phyloP scores from a whole-genome alignment of 148 eudicot genomes.

The Chenopodium quinoa region DNA sequence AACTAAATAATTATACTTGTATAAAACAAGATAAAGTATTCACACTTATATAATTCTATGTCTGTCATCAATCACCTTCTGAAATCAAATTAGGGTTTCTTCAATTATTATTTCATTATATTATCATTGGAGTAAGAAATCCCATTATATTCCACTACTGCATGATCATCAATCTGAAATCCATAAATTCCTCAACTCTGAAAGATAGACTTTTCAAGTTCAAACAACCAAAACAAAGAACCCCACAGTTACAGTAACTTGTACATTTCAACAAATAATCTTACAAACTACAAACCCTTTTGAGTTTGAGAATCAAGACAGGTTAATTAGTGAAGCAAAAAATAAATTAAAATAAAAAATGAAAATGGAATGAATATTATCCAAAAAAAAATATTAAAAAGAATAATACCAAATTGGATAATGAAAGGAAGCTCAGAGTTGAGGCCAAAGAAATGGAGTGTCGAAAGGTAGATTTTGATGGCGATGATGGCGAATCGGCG shows the following conservation, averaged over 20 bases:
- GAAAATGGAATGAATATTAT: not conserved
- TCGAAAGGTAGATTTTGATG: not conserved
- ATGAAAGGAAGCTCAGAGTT: not conserved
- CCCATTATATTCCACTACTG: too few species aligned
- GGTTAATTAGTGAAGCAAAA: not conserved
- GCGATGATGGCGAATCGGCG: not conserved
- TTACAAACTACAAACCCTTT: not conserved
- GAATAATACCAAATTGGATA: not conserved
- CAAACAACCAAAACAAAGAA: not conserved
- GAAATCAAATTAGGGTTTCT: too few species aligned
- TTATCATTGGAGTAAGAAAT: too few species aligned
- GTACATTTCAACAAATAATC: not conserved
- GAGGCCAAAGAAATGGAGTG: too few species aligned
- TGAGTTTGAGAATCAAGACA: not conserved
- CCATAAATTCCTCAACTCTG: too few species aligned
- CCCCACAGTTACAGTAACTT: not conserved
- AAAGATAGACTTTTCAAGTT: too few species aligned
- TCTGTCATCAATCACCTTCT: too few species aligned
- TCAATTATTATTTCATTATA: too few species aligned
- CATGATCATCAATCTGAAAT: too few species aligned
- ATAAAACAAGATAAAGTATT: too few species aligned
- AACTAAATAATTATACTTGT: too few species aligned
- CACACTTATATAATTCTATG: too few species aligned
- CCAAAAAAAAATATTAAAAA: not conserved
- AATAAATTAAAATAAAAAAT: not conserved